phyloP scores from a whole-genome alignment of 2,329 filamentous ascomycete species.

The Parastagonospora avenae region DNA sequence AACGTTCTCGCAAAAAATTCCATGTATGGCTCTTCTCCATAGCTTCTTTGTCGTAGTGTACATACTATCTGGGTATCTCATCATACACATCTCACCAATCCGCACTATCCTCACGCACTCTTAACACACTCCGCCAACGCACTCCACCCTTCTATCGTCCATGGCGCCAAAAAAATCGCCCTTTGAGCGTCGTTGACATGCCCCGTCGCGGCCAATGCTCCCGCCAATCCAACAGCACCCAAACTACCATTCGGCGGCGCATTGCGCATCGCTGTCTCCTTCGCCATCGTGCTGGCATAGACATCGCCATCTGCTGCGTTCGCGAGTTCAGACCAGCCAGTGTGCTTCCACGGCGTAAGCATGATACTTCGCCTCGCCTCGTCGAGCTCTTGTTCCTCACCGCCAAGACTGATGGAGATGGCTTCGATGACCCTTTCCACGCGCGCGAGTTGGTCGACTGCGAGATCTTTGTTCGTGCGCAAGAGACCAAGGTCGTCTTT shows the following conservation, averaged over 20 bases:
- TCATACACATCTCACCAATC: no score
- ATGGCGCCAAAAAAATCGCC: constrained; percentile 81
- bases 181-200: constrained; percentile 74
- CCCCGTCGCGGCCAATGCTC: constrained; percentile 75
- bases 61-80: no score
- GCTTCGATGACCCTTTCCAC: constrained; percentile 78
- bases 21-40: no score
- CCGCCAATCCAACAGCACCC: constrained; percentile 70
- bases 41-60: no score
- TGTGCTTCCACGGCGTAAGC: constrained; percentile 76
- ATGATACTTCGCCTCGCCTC: constrained; percentile 80
- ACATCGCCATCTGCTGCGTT: constrained; percentile 54
- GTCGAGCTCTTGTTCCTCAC: constrained; percentile 57
- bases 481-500: constrained; percentile 75
- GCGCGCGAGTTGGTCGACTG: constrained; percentile 66
- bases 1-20: no score
- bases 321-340: constrained; percentile 80
- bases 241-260: constrained; percentile 75
- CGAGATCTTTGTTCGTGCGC: constrained; percentile 69
- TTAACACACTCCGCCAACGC: constrained; percentile 51
- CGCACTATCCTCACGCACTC: background rate
- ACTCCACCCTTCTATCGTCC: constrained; percentile 70
- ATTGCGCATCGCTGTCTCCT: constrained; percentile 75
- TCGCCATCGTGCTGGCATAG: constrained; percentile 74
- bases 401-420: constrained; percentile 64